These are phyloP conservation scores for Zygotorulaspora chibaensis DNA, from an alignment of 805 yeast genomes.

Conservation along the genomic window DNA sequence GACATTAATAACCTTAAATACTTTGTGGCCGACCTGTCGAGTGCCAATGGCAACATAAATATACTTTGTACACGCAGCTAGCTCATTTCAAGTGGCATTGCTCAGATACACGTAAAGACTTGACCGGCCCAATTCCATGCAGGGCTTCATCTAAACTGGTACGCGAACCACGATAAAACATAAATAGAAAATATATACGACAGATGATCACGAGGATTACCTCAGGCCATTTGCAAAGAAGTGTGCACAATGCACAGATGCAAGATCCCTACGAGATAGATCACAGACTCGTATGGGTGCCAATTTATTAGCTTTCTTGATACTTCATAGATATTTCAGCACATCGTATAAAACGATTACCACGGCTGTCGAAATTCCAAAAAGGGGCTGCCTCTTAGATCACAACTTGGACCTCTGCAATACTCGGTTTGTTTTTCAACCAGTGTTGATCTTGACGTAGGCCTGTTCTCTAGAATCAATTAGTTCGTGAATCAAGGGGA, in stretches of 20 bases:
- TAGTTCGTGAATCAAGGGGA: not conserved
- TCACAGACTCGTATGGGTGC: not conserved
- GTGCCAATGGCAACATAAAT: conserved; percentile 6
- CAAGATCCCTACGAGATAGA: too few species aligned
- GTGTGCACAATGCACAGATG: too few species aligned
- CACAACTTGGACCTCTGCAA: too few species aligned
- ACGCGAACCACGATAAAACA: too few species aligned
- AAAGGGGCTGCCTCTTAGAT: conserved; percentile 1
- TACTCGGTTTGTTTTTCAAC: too few species aligned
- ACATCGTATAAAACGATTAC: not conserved
- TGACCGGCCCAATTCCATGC: too few species aligned
- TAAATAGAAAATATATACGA: too few species aligned
- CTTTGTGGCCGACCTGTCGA: not conserved
- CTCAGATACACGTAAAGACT: not conserved
- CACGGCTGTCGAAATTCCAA: not conserved
- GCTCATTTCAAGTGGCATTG: not conserved
- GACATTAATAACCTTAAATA: conserved; percentile 7
- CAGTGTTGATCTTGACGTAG: too few species aligned
- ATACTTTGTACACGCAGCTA: not conserved
- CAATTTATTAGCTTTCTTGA: not conserved
- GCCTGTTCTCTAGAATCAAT: not conserved
- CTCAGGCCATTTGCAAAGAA: too few species aligned
- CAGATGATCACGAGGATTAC: too few species aligned
- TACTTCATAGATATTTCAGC: not conserved
- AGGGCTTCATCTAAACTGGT: too few species aligned